Base-by-base conservation (phyloP, 306 rosid species). In the Arachis stenosperma region DNA sequence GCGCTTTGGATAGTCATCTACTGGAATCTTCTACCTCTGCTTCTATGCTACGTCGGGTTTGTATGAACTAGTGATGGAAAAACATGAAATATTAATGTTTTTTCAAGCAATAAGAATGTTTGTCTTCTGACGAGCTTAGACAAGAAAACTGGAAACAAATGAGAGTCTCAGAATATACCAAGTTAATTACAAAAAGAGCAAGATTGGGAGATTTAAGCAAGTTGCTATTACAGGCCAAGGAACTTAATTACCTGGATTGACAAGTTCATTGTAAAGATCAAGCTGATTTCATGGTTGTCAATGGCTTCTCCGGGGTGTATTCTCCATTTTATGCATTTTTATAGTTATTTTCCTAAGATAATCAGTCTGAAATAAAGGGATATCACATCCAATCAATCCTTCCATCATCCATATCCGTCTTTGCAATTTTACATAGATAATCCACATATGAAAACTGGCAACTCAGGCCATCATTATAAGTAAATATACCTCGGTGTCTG, bases 291-390 rank as follows among this genome's bases (percentile, higher is more conserved):
- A 6, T 50, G 86, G 67, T 72, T 87, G 74, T 80, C 74, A 41
- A 84, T 70, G 7, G 83, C 36, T 36, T 60, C 81, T 48, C 74
- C 85, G 91, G 68, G 96, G 83, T 81, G 81, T 85, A 41, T 77
- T 82, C 84, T 92, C 97, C 97, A 86, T 83, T 0, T 80, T 78
- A 71, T 75, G 76, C 87, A 86, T 83, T 80, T 81, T 83, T 80
- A 78, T 44, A 46, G 85, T 67, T 67, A 86, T 86, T 72, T 86
- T 75, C 66, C 84, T 63, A 40, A 83, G 73, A 75, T 86, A 83
- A 83, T 86, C 87, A 75, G 78, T 15, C 90, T 86, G 84, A 64
- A 78, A 86, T 67, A 6, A 64, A 56, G 48, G 52, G 60, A 46
- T 12, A 65, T 13, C 37, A 67, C 14, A 14, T 2, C 29, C 42